A percentile compares a stretch with the other conserved stretches of the same genome.
Evolutionary conservation across 2,329 filamentous ascomycete species (phyloP).

Genomic region (Neurospora sp.): DNA sequence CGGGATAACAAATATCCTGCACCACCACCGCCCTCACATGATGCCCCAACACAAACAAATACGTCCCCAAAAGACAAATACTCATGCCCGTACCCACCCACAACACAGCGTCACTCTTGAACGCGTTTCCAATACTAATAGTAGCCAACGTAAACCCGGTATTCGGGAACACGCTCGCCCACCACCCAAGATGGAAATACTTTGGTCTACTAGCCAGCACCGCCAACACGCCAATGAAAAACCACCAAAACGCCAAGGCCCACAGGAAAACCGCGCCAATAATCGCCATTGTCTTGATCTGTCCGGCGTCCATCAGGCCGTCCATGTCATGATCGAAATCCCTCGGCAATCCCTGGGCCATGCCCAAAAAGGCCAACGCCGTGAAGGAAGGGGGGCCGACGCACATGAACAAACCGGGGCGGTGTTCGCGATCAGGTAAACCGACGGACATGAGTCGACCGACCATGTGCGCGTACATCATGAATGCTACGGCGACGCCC

Average conservation of each 20-base stretch:
- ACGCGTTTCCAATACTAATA: conserved; percentile 40
- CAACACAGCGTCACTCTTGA: conserved; percentile 33
- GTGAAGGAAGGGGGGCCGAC: conserved; percentile 68
- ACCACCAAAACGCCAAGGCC: conserved; percentile 35
- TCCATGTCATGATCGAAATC: conserved; percentile 33
- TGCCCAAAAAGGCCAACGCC: conserved; percentile 57
- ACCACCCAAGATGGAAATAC: conserved; percentile 52
- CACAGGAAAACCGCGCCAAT: conserved; percentile 30
- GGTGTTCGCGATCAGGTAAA: conserved; percentile 51
- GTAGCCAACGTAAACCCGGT: conserved; percentile 48
- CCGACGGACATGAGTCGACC: conserved; percentile 59
- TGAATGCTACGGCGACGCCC: conserved; percentile 55
- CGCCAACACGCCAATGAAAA: conserved; percentile 36
- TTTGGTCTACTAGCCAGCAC: conserved; percentile 35
- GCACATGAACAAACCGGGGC: conserved; percentile 64
- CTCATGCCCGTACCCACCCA: conserved; percentile 43
- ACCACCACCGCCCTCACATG: conserved; percentile 36
- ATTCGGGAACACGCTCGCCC: conserved; percentile 54
- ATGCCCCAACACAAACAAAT: conserved; percentile 33
- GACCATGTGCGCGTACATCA: conserved; percentile 67
- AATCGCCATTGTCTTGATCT: conserved; percentile 36
- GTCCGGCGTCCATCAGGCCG: conserved; percentile 32
- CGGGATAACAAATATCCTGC: conserved; percentile 47
- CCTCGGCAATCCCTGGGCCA: conserved; percentile 46
- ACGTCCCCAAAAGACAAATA: conserved; percentile 30